Evolutionary conservation across 2,329 filamentous ascomycete genomes (phyloP), one percentile per base, ranked within the genome.

Genomic region (Fusarium sarcochroum): DNA sequence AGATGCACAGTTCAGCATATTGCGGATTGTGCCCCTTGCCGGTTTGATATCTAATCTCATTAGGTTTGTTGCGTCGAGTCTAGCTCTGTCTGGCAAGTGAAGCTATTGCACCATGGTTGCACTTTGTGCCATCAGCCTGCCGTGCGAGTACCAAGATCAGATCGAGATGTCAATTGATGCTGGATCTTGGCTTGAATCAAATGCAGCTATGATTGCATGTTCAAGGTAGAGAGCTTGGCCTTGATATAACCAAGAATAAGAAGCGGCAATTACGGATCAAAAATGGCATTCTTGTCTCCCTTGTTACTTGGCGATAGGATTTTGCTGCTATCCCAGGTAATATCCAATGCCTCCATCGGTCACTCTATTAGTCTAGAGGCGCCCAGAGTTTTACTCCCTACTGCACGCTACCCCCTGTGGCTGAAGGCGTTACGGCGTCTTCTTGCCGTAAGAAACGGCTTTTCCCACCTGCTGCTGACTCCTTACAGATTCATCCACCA

Each of bases 21-120:
- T 40, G 40, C 32, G 46, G 42, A 20, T 45, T 51, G 46, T n/a
- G 42, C 21, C 49, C 47, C 48, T 42, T 49, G 41, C 21, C 27
- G 52, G 46, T 48, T 45, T 37, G 34, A 54, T 41, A 17, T 58
- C 47, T 32, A 41, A 23, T 51, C 44, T 48, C 21, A 46, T 23
- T 23, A 23, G 23, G 34, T 20, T 30, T 30, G 27, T 30, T 30
- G 27, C 11, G 27, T 30, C 27, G 27, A 51, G 23, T 51, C 48
- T 56, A 54, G 41, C 45, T 66, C 27, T 21, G 41, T 54, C 46
- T 46, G 44, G 53, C 30, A 51, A 37, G 14, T 30, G 40, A 49
- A n/a, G 27, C 14, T 37, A 63, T 69, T 63, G 66, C 62, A 70
- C 58, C 52, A 67, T 63, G 41, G 47, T 42, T 54, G 34, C 50